Evolutionary conservation across 306 rosid species (phyloP), one percentile per base, ranked within the genome.

Genomic region (Vigna reflexopilosa): DNA sequence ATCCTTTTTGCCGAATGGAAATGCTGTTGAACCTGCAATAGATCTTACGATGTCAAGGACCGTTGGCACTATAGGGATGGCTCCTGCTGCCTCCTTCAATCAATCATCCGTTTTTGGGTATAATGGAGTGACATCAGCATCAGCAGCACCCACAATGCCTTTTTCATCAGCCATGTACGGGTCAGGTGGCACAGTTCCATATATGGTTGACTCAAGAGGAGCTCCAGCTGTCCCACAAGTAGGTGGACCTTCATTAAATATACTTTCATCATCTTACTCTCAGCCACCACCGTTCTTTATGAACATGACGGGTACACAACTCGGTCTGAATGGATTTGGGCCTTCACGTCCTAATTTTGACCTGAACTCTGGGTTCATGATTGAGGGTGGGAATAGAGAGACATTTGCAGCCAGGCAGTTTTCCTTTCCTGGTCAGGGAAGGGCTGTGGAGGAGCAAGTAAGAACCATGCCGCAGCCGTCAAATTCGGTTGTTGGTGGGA

Each of bases 161-260:
- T 84, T 90, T 83, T 85, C 96, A 1, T 65, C 98, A 34, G 73
- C 89, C 65, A 79, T 83, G 75, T 91, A 91, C 65, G 91, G 90
- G 30, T 88, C 96, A 26, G 83, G 91, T 57, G 87, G 96, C 72
- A 14, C 93, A 64, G 83, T 91, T 70, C 96, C 97, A 22, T 89
- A 84, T 81, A 89, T 93, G 94, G 82, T 90, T 73, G 97, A 95
- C 81, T 77, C 98, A 3, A 90, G 97, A 84, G 98, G 95, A 78
- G 85, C 91, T 62, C 81, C 90, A 3, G 85, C 90, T 55, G 84
- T 85, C 67, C 97, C 97, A 75, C 97, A 87, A 74, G 83, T 86
- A 10, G 80, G 78, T 78, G 91, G 90, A 56, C 84, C 98, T 73
- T 83, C 93, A 6, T 70, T 95, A 34, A 72, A 83, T 20, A 83